Evolutionary conservation across 2,329 filamentous ascomycete genomes (phyloP).

Genomic region (Xylaria digitata): DNA sequence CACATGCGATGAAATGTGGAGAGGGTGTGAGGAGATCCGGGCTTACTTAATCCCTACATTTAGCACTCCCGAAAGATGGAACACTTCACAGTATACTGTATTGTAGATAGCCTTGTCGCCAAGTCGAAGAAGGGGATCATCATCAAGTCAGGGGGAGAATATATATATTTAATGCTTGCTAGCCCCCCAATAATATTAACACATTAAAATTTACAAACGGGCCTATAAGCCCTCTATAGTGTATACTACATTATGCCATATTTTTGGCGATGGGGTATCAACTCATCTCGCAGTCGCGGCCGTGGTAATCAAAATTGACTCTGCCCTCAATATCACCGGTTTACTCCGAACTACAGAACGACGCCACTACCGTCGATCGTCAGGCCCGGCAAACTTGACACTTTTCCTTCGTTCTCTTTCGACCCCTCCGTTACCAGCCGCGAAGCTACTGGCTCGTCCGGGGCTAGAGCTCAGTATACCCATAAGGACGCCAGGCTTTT

Average conservation of each 20-base stretch:
- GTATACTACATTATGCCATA: slow-evolving; percentile 14
- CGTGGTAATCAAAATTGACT: slow-evolving; percentile 6
- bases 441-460: slow-evolving; percentile 45
- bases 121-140: background rate
- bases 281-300: background rate
- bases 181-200: background rate
- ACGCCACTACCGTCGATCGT: slow-evolving; percentile 48
- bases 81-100: no score
- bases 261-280: slow-evolving; percentile 2
- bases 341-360: slow-evolving; percentile 1
- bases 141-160: background rate
- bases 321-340: background rate
- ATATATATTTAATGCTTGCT: background rate
- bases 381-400: slow-evolving; percentile 69
- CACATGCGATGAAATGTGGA: slow-evolving; percentile 8
- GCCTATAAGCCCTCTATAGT: slow-evolving; percentile 1
- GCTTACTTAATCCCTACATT: slow-evolving; percentile 1
- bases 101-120: no score
- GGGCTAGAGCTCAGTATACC: slow-evolving; percentile 66
- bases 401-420: slow-evolving; percentile 71
- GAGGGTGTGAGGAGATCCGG: background rate
- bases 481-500: slow-evolving; percentile 53
- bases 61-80: no score
- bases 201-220: slow-evolving; percentile 25
- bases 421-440: slow-evolving; percentile 43